A percentile compares a stretch with the other conserved stretches of the same genome.
Conservation (phyloP, 1,284 basidiomycete genomes). For the Marasmius sp. region DNA sequence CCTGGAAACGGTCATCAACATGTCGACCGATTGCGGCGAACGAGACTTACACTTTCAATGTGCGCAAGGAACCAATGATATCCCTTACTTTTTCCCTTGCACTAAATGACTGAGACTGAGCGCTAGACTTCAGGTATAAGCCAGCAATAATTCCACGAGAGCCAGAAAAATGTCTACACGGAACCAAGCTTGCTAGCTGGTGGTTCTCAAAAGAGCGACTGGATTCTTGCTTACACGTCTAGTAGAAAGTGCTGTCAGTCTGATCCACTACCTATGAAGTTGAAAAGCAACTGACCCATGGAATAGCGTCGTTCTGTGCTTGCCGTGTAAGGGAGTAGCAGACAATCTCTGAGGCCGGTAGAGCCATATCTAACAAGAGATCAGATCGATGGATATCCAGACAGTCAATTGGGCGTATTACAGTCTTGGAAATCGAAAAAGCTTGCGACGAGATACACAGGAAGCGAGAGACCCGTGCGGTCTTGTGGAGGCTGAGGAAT, state of each 20-base stretch:
- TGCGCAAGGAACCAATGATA: conserved; percentile 47
- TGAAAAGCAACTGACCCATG: conserved; percentile 27
- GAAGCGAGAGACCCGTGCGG: conserved; percentile 9
- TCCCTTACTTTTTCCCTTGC: conserved; percentile 35
- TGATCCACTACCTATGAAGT: background rate
- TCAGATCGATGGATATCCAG: background rate
- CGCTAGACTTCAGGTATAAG: conserved; percentile 43
- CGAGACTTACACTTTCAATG: conserved; percentile 54
- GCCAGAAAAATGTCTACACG: conserved; percentile 23
- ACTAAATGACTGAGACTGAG: conserved; percentile 25
- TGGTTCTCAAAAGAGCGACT: conserved; percentile 39
- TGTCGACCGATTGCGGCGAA: background rate
- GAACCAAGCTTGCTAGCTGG: conserved; percentile 41
- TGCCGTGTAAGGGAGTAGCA: conserved; percentile 35
- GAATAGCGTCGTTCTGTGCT: conserved; percentile 7
- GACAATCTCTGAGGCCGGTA: conserved; percentile 47
- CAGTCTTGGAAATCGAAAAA: conserved; percentile 63
- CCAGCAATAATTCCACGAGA: conserved; percentile 39
- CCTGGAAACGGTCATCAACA: conserved; percentile 31
- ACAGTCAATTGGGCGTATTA: conserved; percentile 29
- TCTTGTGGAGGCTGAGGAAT: conserved; percentile 13
- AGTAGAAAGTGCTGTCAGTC: background rate
- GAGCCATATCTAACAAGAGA: conserved; percentile 38
- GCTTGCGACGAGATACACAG: conserved; percentile 49
- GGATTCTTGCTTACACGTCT: conserved; percentile 35